Evolutionary conservation across 495 filamentous ascomycete species (phyloP), one percentile per base, ranked within the genome.

Genomic region (Lophium mytilinum): DNA sequence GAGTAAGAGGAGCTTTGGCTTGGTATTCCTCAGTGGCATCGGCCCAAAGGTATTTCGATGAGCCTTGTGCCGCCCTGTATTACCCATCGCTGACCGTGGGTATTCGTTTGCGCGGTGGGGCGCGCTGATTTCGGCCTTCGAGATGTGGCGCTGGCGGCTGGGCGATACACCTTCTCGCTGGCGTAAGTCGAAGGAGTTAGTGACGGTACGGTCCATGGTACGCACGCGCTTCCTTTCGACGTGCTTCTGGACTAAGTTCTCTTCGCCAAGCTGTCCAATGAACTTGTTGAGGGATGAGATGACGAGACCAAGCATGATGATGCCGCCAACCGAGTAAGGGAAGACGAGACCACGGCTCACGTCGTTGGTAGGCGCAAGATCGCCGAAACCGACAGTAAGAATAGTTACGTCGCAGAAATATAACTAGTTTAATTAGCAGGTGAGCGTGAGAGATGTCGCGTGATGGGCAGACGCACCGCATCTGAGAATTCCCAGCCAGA

Each of bases 341-440:
- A 76, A 69, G 10, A 74, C 64, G 1, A 76, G 52, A 33, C 73
- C 73, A 6, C 71, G 64, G 24, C 65, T 68, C 9, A 78, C 58
- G 42, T 79, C 49, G 5, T 71, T 75, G 0, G 62, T 60, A 5
- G 80, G 67, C 35, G 69, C 71, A 18, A 84, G 71, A 64, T 86
- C 83, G 17, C 83, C 83, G 63, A 83, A 86, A 2, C 83, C 83
- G n/a, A 86, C 72, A 1, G 83, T 85, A 1, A 86, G 69, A 46
- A 85, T 80, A 0, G 83, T 85, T 1, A 86, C 76, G 55, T 85
- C 82, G 59, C 74, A 81, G 64, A 85, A 86, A 64, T 85, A 86
- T 9, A 86, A 61, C 64, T 66, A 35, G n/a, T 41, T 39, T 36
- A 24, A 48, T 60, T 40, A 50, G 41, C 14, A 10, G 9, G 30